Base-by-base conservation (phyloP, 371 early-diverging fungal genomes). In the Saksenaea oblongispora region DNA sequence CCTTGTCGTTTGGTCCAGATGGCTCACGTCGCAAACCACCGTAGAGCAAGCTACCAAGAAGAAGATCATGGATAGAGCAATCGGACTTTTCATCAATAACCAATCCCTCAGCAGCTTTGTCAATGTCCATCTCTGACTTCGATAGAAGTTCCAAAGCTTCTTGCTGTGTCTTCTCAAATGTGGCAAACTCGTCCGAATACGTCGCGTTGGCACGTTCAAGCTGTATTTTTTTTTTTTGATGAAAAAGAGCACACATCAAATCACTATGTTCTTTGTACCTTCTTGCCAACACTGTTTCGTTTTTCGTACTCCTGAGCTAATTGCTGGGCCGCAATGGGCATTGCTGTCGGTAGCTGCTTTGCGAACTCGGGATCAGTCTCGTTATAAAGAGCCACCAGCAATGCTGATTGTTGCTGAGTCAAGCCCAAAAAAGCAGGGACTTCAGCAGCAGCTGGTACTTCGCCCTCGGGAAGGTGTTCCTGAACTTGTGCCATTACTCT, bases 311-410 rank as follows among this genome's bases (percentile, higher is more conserved):
- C 87, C 58, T 68, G 72, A 1, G 72, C 66, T 15, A 86, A 68
- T 61, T 86, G 85, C 54, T 79, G 76, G 7, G 85, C 80, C 58
- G 85, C 85, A 34, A 79, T 67, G 5, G 87, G 87, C 54, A 84
- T 74, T n/a, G 85, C 78, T 3, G 83, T 80, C 13, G 85, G 84
- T 62, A 86, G 76, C 51, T 79, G 69, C 31, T 83, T 74, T 17
- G 83, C 87, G 59, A 86, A 76, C 10, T 79, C 74, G 28, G 87
- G 87, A 74, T 86, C 85, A 18, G 83, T 76, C 58, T 84, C 84
- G 42, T 82, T 80, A 70, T 86, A 86, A 18, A 86, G 71, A 10
- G 87, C 85, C 56, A 86, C 72, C n/a, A 86, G 61, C 17, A 84
- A 64, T 15, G 76, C 76, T 27, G 84, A 81, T 59, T 86, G 83